Base-by-base conservation (phyloP, 176 grass and related monocot species). In the Musa troglodytarum region DNA sequence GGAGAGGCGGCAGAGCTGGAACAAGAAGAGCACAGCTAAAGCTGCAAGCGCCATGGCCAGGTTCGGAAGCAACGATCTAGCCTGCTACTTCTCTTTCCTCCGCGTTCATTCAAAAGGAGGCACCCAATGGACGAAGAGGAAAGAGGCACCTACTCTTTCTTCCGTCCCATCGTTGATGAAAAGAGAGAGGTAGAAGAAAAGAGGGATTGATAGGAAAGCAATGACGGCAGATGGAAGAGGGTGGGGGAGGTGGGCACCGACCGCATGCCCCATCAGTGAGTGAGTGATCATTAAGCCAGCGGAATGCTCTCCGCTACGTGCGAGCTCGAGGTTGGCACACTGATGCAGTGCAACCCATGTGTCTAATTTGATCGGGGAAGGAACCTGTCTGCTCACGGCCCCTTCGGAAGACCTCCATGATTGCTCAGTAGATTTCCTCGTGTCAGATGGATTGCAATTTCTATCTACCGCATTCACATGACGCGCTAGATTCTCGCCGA, bases 1-100 rank as follows among this genome's bases (percentile, higher is more conserved):
- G 21, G 21, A 74, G 17, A 74, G 17, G 1, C 73, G 8, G 71
- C 76, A 51, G 29, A 86, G 2, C 52, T 54, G 71, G 9, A 82
- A 17, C 17, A 76, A 65, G 14, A 53, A 19, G 74, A 88, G n/a
- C 52, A 62, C 52, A 8, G 26, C 2, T 21, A 23, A n/a, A 25
- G 52, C 71, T 9, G 13, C 51, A 26, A 54, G 24, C 12, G 71
- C 53, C 53, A 54, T 54, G 24, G 23, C 52, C 71, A 9, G 55
- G 11, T 8, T 62, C 57, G 2, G 51, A 28, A 28, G 16, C 52
- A 53, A 53, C 3, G 51, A 15, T 13, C 10, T 20, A 9, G 5
- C 22, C 68, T 71, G 3, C 50, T 13, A 52, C 16, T 72, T 53
- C 10, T 49, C 17, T 14, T 10, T 3, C 12, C 5, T 51, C 8